Percentiles rank a stretch among this genome's conserved stretches.
phyloP scores from a whole-genome alignment of 1,284 basidiomycete species.

The Heterobasidion irregulare region DNA sequence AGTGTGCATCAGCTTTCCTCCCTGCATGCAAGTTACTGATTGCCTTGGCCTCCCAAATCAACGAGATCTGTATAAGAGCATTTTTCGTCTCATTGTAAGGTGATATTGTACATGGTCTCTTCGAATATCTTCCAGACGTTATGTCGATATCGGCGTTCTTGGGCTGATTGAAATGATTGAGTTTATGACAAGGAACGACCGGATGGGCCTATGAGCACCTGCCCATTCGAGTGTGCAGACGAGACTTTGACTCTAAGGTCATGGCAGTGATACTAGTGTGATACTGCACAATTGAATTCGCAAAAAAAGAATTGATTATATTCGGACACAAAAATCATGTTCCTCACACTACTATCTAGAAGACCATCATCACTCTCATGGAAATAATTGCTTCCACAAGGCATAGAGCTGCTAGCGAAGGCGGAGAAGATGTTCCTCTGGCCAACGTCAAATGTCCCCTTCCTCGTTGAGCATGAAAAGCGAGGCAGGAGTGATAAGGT shows the following conservation, averaged over 20 bases:
- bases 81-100: no score
- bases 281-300: not conserved
- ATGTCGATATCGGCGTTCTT: no score
- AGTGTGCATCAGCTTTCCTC: not conserved
- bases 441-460: slow-evolving; percentile 26
- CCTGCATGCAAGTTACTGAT: not conserved
- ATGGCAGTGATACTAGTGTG: not conserved
- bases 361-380: slow-evolving; percentile 40
- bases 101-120: no score
- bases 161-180: no score
- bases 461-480: slow-evolving; percentile 14
- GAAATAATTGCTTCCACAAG: slow-evolving; percentile 9
- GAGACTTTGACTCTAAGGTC: not conserved
- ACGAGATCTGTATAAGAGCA: no score
- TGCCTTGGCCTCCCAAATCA: no score
- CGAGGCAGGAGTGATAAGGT: slow-evolving; percentile 29
- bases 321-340: slow-evolving; percentile 23
- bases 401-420: slow-evolving; percentile 41
- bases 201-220: no score
- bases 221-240: not conserved
- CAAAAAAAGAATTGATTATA: not conserved
- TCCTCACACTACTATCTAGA: slow-evolving; percentile 56
- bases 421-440: slow-evolving; percentile 26
- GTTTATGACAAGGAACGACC: no score
- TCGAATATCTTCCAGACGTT: no score